Percentiles rank a stretch among this genome's conserved stretches.
Evolutionary conservation across 2,329 filamentous ascomycete species (phyloP).

Genomic region (Drechslera avenae): DNA sequence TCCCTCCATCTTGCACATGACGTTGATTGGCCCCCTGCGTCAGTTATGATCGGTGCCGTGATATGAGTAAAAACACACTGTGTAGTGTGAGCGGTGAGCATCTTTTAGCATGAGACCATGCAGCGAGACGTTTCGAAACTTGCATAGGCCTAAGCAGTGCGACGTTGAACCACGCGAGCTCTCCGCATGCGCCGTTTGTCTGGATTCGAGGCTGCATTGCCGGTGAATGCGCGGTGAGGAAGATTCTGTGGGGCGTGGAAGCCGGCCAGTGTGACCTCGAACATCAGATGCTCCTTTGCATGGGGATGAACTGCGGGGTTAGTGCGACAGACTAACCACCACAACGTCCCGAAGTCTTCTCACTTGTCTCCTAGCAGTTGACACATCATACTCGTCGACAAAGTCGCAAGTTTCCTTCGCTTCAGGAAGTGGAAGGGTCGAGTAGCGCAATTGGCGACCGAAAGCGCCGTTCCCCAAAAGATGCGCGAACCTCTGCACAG

Average conservation of each 20-base stretch:
- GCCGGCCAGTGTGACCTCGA: conserved; percentile 16
- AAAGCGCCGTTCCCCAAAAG: conserved; percentile 2
- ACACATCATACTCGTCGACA: neutral
- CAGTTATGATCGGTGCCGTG: neutral
- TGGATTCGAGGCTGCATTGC: conserved; percentile 1
- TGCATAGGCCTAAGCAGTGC: conserved; percentile 1
- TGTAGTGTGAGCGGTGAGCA: conserved; percentile 3
- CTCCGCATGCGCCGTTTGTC: conserved; percentile 13
- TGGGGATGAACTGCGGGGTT: conserved; percentile 16
- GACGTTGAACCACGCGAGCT: conserved; percentile 19
- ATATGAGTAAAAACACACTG: neutral
- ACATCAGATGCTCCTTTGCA: conserved; percentile 16
- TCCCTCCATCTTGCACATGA: neutral
- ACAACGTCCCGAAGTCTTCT: neutral
- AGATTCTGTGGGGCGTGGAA: conserved; percentile 11
- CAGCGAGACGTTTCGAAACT: neutral
- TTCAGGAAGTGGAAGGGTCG: neutral
- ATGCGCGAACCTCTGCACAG: conserved; percentile 5
- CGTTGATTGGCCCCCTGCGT: neutral
- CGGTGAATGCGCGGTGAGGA: neutral
- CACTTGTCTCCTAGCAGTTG: neutral
- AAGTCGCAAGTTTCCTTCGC: neutral
- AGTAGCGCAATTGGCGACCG: neutral
- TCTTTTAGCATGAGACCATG: conserved; percentile 3
- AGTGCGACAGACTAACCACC: conserved; percentile 2